Evolutionary conservation across 139 green algal genomes (phyloP).

Genomic region (Desmodesmus armatus): DNA sequence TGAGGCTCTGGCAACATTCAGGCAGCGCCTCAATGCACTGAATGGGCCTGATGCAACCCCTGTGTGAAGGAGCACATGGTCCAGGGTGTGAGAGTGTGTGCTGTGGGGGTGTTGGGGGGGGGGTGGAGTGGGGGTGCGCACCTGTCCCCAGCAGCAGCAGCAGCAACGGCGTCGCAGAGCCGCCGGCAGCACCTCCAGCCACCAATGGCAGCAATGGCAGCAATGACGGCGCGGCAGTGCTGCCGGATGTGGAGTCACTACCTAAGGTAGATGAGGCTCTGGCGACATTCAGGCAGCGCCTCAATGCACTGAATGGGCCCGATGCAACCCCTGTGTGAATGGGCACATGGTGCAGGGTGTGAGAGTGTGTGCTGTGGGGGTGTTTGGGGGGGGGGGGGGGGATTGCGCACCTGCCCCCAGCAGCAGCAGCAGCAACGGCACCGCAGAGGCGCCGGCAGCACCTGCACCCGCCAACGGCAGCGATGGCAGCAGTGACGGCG

Average conservation of each 20-base stretch:
- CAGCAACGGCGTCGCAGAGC: too few species aligned
- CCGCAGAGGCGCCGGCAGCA: neutral
- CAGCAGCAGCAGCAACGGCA: neutral
- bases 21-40: slow-evolving; percentile 68
- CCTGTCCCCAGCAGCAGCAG: too few species aligned
- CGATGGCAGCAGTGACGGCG: slow-evolving; percentile 3
- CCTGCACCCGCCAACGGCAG: neutral
- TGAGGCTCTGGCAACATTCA: slow-evolving; percentile 60
- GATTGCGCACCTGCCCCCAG: too few species aligned
- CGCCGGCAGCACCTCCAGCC: neutral
- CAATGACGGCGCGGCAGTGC: neutral
- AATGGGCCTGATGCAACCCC: slow-evolving; percentile 56
- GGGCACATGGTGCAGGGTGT: too few species aligned
- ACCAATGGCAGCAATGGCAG: neutral
- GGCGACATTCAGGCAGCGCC: slow-evolving; percentile 57
- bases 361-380: too few species aligned
- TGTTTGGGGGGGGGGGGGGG: too few species aligned
- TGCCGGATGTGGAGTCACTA: neutral
- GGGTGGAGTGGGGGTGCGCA: too few species aligned
- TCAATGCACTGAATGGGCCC: slow-evolving; percentile 73
- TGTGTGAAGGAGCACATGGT: too few species aligned
- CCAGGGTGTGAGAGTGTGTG: too few species aligned
- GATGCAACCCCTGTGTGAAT: slow-evolving; percentile 25
- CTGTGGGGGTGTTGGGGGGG: too few species aligned
- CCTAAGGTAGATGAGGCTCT: slow-evolving; percentile 54